phyloP scores from a whole-genome alignment of 2,329 filamentous ascomycete species.

The Fusarium continuum region DNA sequence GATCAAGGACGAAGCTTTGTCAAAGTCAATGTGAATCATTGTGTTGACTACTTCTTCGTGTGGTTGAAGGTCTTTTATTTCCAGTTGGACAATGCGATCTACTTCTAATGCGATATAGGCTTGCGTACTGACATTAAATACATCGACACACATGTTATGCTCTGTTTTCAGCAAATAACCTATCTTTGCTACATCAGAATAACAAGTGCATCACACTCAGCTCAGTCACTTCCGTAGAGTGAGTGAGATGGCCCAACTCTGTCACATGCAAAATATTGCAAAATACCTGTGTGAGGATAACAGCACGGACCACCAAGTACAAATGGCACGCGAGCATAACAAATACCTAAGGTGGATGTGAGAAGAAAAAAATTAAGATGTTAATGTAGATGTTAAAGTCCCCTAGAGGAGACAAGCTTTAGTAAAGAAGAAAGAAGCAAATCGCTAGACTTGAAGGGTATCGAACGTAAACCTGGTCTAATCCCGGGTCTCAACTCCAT shows the following conservation, averaged over 20 bases:
- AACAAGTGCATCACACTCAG: neutral
- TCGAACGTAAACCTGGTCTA: slow-evolving; percentile 42
- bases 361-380: neutral
- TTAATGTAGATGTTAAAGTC: neutral
- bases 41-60: too few species aligned
- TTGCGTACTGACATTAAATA: too few species aligned
- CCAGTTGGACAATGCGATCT: too few species aligned
- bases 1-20: too few species aligned
- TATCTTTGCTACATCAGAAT: neutral
- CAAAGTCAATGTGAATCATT: too few species aligned
- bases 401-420: neutral
- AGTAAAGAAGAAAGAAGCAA: slow-evolving; percentile 12
- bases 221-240: neutral
- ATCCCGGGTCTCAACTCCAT: slow-evolving; percentile 38
- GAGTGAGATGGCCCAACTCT: neutral
- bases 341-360: too few species aligned
- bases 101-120: too few species aligned
- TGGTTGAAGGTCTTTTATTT: too few species aligned
- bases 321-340: neutral
- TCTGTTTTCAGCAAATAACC: neutral
- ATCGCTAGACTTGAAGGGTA: slow-evolving; percentile 41
- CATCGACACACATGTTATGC: too few species aligned
- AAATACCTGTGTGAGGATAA: neutral
- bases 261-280: slow-evolving; percentile 21
- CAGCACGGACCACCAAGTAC: slow-evolving; percentile 9